These are phyloP conservation scores for Aspergillus sp. DNA, from an alignment of 2,329 filamentous ascomycete species.

Conservation along the genomic window DNA sequence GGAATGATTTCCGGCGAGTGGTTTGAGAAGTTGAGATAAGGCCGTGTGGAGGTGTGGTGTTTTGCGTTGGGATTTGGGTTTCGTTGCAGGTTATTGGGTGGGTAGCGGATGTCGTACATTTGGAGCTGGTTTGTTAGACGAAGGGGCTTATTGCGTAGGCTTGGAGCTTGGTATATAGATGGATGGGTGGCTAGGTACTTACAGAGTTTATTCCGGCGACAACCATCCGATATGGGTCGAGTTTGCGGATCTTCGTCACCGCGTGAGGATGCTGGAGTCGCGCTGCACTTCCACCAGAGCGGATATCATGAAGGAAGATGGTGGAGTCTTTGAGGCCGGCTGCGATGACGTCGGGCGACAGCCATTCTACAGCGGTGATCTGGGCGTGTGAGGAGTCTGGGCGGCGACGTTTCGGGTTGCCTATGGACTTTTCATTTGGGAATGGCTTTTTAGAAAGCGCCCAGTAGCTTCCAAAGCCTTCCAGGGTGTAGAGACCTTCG, in stretches of 20 bases:
- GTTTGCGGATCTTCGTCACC: slow-evolving; percentile 34
- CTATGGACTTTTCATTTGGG: slow-evolving; percentile 16
- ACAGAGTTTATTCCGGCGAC: slow-evolving; percentile 35
- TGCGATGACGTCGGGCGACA: slow-evolving; percentile 36
- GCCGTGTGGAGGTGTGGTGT: slow-evolving; percentile 30
- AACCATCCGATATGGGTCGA: slow-evolving; percentile 37
- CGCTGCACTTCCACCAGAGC: slow-evolving; percentile 31
- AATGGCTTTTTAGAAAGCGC: slow-evolving; percentile 29
- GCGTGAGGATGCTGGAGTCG: slow-evolving; percentile 37
- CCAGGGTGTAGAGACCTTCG: slow-evolving; percentile 35
- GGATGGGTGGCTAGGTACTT: slow-evolving; percentile 12
- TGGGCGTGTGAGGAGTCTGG: slow-evolving; percentile 28
- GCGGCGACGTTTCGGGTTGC: slow-evolving; percentile 18
- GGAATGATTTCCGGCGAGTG: slow-evolving; percentile 27
- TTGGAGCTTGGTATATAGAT: neutral
- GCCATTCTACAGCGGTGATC: slow-evolving; percentile 40
- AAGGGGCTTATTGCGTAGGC: neutral
- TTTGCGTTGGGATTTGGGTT: slow-evolving; percentile 29
- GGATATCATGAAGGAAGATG: slow-evolving; percentile 37
- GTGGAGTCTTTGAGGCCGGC: slow-evolving; percentile 35
- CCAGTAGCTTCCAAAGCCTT: slow-evolving; percentile 30
- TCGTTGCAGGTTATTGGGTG: slow-evolving; percentile 26
- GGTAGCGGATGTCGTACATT: slow-evolving; percentile 44
- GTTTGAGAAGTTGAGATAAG: slow-evolving; percentile 39
- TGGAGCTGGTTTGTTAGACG: slow-evolving; percentile 28